Conservation (phyloP, 1,284 basidiomycete species). For the Ceratobasidium sp. region DNA sequence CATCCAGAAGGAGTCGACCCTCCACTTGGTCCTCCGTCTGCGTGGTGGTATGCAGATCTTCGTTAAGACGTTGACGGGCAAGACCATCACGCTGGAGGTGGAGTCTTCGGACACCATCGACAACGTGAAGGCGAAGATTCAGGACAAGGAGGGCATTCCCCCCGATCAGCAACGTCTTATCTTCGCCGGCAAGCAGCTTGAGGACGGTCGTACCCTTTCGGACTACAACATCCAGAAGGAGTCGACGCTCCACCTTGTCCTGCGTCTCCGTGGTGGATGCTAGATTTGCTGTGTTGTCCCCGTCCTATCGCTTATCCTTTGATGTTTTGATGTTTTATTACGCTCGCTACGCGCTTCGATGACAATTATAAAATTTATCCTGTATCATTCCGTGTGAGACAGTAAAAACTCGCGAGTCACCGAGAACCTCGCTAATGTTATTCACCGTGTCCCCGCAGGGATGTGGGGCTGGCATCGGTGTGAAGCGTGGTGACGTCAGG, state of each 20-base stretch:
- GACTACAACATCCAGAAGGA: slow-evolving; percentile 98
- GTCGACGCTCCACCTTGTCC: slow-evolving; percentile 95
- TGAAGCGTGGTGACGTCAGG: no score
- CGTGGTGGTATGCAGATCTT: slow-evolving; percentile 63
- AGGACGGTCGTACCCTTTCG: slow-evolving; percentile 90
- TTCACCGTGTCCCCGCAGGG: no score
- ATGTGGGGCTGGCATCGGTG: no score
- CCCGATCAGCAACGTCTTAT: slow-evolving; percentile 98
- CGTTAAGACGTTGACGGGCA: slow-evolving; percentile 64
- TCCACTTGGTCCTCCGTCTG: slow-evolving; percentile 66
- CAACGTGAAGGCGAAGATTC: slow-evolving; percentile 67
- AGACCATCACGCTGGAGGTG: slow-evolving; percentile 65
- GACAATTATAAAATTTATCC: slow-evolving; percentile 17
- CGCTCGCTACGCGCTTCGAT: not conserved
- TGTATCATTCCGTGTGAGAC: slow-evolving; percentile 6
- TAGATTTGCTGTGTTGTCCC: slow-evolving; percentile 58
- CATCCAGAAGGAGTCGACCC: slow-evolving; percentile 71
- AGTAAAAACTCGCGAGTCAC: no score
- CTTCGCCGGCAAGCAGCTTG: slow-evolving; percentile 98
- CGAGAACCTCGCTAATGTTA: no score
- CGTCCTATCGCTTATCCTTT: not conserved
- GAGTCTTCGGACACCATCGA: slow-evolving; percentile 69
- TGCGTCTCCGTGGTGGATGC: slow-evolving; percentile 88
- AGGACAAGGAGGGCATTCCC: slow-evolving; percentile 77
- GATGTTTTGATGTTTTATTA: slow-evolving; percentile 11